Base-by-base conservation (phyloP, 176 grass and related monocot species). In the Cenchrus purpureus region DNA sequence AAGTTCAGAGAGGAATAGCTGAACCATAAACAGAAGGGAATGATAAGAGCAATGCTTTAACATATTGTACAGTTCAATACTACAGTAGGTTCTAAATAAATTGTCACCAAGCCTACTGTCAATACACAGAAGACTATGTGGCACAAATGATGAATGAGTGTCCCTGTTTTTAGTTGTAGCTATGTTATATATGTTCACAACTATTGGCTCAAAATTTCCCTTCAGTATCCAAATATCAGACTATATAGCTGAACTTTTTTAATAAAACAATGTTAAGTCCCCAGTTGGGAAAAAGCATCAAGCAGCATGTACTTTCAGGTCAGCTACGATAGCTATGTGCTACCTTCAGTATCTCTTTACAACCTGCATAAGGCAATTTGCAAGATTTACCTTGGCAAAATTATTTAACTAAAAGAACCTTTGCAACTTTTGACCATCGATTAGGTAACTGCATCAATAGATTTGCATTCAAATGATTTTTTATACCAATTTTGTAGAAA, bases 31-130 rank as follows among this genome's bases (percentile, higher is more conserved):
- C 8, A 20, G 20, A 68, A 71, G 37, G 51, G n/a, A 40, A 65
- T 48, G 58, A 84, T 65, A 81, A 19, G 64, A 88, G 16, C 42
- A 76, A 82, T 19, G 57, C 51, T 66, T 28, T 45, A 81, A 28
- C 9, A 63, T 19, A 73, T 79, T 56, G 65, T 25, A 43, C 22
- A 60, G 40, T 58, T 40, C 37, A 3, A 37, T 37, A 22, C 48
- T 78, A 54, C 52, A 74, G 25, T 74, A 71, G 29, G 74, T 68
- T 57, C 57, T 65, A 81, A 76, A 82, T 10, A 80, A 48, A 84
- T 56, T 34, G 50, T 34, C 4, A 34, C 50, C 15, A 17, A 55
- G 28, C 50, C 28, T 14, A 50, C 11, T 49, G 68, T 10, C 20
- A 71, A 49, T 15, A 65, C 42, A 60, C 20, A 65, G 12, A 78